These are phyloP conservation scores for Fusarium sulawesiense DNA, from an alignment of 2,329 filamentous ascomycete genomes.

Conservation along the genomic window DNA sequence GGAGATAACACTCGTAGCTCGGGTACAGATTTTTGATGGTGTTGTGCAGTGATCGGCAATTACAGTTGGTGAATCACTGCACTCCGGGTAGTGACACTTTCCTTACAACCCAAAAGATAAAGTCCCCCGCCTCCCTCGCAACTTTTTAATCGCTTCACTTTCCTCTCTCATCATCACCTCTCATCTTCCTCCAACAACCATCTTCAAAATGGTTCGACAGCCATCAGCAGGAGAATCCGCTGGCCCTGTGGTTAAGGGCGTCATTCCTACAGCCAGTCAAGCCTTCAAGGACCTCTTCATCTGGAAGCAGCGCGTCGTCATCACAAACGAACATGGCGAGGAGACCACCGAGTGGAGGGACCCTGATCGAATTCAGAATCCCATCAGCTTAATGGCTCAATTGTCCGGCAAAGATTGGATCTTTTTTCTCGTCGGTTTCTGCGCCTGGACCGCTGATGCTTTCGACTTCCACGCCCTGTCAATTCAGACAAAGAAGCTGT, in stretches of 20 bases:
- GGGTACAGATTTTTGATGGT: neutral
- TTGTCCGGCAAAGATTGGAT: slow-evolving; percentile 76
- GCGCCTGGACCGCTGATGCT: slow-evolving; percentile 83
- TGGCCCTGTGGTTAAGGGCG: slow-evolving; percentile 75
- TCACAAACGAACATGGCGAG: slow-evolving; percentile 73
- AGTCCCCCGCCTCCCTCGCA: neutral
- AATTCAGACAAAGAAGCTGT: slow-evolving; percentile 80
- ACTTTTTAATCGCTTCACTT: neutral
- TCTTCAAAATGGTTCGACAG: slow-evolving; percentile 17
- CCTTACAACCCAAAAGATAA: no score
- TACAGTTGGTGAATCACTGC: no score
- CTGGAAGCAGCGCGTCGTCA: slow-evolving; percentile 79
- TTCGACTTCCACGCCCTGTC: slow-evolving; percentile 87
- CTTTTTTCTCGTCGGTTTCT: slow-evolving; percentile 79
- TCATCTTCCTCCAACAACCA: no score
- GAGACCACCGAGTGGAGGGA: slow-evolving; percentile 74
- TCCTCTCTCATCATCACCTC: neutral
- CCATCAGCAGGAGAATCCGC: slow-evolving; percentile 60
- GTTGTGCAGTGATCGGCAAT: slow-evolving; percentile 6
- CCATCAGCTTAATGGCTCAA: slow-evolving; percentile 73
- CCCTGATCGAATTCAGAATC: slow-evolving; percentile 75
- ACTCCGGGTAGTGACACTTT: no score
- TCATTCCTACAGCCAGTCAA: slow-evolving; percentile 73
- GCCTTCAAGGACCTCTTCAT: slow-evolving; percentile 72
- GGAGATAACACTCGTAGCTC: slow-evolving; percentile 1